These are phyloP conservation scores for Alternaria gansuensis DNA, from an alignment of 2,329 filamentous ascomycete species.

Conservation along the genomic window DNA sequence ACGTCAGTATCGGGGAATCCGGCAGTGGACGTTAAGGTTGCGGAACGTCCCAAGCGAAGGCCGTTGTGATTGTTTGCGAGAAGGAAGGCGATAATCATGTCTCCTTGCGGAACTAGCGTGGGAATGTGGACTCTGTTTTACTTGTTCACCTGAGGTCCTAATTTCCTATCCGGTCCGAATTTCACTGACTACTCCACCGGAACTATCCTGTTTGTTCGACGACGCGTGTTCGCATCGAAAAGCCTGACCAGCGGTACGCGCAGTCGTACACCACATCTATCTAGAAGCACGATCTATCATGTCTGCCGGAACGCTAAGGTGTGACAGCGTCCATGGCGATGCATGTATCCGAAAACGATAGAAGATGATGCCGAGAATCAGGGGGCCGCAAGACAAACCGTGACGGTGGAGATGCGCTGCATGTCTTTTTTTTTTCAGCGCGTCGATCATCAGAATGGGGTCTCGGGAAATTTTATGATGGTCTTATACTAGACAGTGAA, in stretches of 20 bases:
- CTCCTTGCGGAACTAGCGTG: neutral
- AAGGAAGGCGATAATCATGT: neutral
- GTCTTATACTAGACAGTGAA: slow-evolving; percentile 5
- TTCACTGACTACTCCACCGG: neutral
- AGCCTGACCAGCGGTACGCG: neutral
- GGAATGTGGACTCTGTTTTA: neutral
- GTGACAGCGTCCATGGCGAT: neutral
- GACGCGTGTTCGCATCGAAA: neutral
- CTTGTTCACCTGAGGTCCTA: slow-evolving; percentile 2
- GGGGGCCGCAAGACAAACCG: slow-evolving; percentile 1
- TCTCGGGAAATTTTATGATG: neutral
- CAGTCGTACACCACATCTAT: neutral
- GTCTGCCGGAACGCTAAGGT: neutral
- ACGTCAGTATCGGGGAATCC: neutral
- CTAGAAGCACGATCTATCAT: neutral
- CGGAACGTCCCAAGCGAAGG: slow-evolving; percentile 9
- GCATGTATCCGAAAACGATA: slow-evolving; percentile 1
- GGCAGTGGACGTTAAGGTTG: slow-evolving; percentile 6
- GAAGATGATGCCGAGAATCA: neutral
- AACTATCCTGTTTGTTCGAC: neutral
- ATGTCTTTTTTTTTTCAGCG: slow-evolving; percentile 3
- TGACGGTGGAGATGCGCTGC: slow-evolving; percentile 1
- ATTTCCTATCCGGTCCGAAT: neutral
- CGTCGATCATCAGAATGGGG: neutral
- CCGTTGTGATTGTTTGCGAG: neutral